These are phyloP conservation scores for Acer saccharum DNA, from an alignment of 345 rosid genomes.

Conservation along the genomic window DNA sequence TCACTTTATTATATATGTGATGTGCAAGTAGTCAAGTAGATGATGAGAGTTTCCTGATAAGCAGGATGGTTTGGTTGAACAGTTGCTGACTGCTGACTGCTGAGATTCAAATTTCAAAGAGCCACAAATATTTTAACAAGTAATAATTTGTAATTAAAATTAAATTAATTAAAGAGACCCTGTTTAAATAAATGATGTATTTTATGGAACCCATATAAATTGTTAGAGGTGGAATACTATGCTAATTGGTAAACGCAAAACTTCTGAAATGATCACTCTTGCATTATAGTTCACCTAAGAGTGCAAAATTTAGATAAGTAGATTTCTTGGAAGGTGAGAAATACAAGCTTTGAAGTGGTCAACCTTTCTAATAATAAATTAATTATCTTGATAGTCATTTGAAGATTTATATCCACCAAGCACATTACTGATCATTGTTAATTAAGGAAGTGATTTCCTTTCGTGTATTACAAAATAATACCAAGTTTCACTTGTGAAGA, in stretches of 20 bases:
- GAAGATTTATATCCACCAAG: neutral
- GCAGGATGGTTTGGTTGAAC: neutral
- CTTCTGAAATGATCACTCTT: neutral
- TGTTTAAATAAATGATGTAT: neutral
- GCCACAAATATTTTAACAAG: neutral
- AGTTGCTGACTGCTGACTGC: neutral
- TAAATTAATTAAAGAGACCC: neutral
- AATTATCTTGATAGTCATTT: neutral
- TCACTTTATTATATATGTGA: too few relatives aligned
- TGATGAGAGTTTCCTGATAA: neutral
- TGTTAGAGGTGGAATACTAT: neutral
- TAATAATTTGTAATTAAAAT: neutral
- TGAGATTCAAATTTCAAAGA: neutral
- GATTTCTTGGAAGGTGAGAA: neutral
- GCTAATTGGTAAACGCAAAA: neutral
- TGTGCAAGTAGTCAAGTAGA: too few relatives aligned
- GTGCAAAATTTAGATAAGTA: neutral
- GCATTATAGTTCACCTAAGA: neutral
- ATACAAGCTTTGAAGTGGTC: neutral
- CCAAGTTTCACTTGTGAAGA: neutral
- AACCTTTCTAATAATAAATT: neutral
- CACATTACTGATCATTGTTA: neutral
- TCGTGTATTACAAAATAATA: constrained; percentile 11
- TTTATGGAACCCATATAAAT: neutral
- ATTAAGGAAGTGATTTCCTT: constrained; percentile 8